Base-by-base conservation (phyloP, 106 monocot genomes). In the Phalaenopsis aphrodite region DNA sequence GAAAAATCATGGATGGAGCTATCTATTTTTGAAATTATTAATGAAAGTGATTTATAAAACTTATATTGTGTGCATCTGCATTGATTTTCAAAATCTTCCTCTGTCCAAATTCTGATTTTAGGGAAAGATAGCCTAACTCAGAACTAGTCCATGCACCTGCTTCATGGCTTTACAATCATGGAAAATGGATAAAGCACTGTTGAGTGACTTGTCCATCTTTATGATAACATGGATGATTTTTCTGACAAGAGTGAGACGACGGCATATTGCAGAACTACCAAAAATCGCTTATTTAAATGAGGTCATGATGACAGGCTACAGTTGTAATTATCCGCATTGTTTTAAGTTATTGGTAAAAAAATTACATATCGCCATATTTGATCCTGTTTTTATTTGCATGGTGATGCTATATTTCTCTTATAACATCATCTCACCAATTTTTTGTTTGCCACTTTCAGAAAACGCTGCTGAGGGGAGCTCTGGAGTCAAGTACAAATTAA, bases 401-500 rank as follows among this genome's bases (percentile, higher is more conserved):
- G 12, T 61, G 61, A 69, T 38, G 23, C 36, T 39, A 69, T 69
- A 39, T 41, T 65, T 65, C 36, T 39, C 12, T 3, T 69, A 5
- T 9, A 36, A 41, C 10, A 14, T 69, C 14, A 39, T 38, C 14
- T 39, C 14, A 69, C 39, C 69, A 69, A 69, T 38, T 15, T 61
- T 39, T 2, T 65, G 23, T 2, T 69, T 69, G 23, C n/a, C 11
- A 68, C 69, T 72, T 66, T 39, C 82, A 95, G 95, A 91, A 83
- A 91, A 81, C 89, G 76, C 82, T 72, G 82, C 82, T 42, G 98
- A 93, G 57, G 88, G 87, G 41, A 87, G 76, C 77, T 86, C 85
- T 65, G 82, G 94, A 81, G 88, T 93, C 17, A 99, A 95, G 82
- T 99, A 94, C 87, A 88, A 92, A 83, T 82, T 99, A 65, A 87